phyloP scores from a whole-genome alignment of 805 yeast species.

The Metschnikowia lunata region DNA sequence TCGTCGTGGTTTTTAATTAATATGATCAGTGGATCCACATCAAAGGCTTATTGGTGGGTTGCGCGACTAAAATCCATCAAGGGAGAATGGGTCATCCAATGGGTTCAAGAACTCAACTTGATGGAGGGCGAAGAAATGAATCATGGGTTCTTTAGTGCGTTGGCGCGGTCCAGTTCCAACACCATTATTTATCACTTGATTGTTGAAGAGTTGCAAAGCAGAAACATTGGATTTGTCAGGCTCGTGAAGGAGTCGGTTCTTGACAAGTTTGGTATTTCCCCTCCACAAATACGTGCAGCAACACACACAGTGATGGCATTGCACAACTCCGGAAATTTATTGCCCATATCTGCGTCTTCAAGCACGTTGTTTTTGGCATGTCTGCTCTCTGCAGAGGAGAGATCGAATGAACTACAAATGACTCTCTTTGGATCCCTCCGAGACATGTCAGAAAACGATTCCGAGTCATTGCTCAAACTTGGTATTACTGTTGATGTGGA shows the following conservation, averaged over 20 bases:
- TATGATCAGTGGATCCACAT: slow-evolving; percentile 33
- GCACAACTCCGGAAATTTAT: slow-evolving; percentile 22
- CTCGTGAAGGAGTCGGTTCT: slow-evolving; percentile 6
- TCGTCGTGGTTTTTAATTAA: slow-evolving; percentile 50
- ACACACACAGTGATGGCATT: slow-evolving; percentile 13
- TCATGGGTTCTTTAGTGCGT: slow-evolving; percentile 33
- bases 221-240: slow-evolving; percentile 33
- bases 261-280: neutral
- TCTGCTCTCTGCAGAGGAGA: slow-evolving; percentile 19
- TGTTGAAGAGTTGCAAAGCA: slow-evolving; percentile 43
- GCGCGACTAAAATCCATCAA: slow-evolving; percentile 44
- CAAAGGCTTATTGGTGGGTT: slow-evolving; percentile 48
- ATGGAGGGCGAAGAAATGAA: slow-evolving; percentile 16
- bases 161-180: slow-evolving; percentile 44
- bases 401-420: slow-evolving; percentile 24
- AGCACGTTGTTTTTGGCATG: slow-evolving; percentile 31
- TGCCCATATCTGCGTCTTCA: slow-evolving; percentile 33
- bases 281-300: slow-evolving; percentile 1
- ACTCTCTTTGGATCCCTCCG: slow-evolving; percentile 23
- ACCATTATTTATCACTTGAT: slow-evolving; percentile 49
- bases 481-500: slow-evolving; percentile 21
- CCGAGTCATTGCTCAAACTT: slow-evolving; percentile 18
- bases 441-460: slow-evolving; percentile 10
- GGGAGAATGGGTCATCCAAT: slow-evolving; percentile 54
- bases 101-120: slow-evolving; percentile 37